Evolutionary conservation across 202 grass and related monocot genomes (phyloP), one percentile per base, ranked within the genome.

Genomic region (Setaria italica): DNA sequence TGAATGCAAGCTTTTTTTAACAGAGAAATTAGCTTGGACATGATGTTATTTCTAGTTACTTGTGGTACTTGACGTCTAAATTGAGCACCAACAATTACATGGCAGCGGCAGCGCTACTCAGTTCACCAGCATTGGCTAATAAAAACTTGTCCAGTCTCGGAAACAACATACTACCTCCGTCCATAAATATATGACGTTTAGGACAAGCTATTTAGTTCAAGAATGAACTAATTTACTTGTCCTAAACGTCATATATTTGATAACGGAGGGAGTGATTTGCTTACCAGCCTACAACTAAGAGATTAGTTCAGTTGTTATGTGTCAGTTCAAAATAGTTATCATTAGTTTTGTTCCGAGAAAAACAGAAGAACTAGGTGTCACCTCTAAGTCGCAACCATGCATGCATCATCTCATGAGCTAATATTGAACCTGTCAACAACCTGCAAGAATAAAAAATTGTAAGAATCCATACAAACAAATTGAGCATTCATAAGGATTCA

Each of bases 321-420:
- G 10, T 68, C 72, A 46, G 62, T 72, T 86, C 55, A 59, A 67
- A 74, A 72, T 17, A 11, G 62, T 69, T 79, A 35, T 58, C 20
- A 43, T 54, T 55, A 17, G 33, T 75, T 57, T 45, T 56, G 76
- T 32, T 74, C 47, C 62, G 8, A 65, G 77, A 80, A 80, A 37
- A 77, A 80, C 45, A 77, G 6, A 84, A 30, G 69, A 82, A 80
- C 9, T 37, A 72, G 69, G 34, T 80, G 81, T 74, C 87, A 99
- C 96, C 96, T 89, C 94, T 89, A 85, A 98, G 91, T 45, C 93
- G 93, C 59, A 98, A 87, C 93, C 96, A 98, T 2, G 96, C 96
- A 85, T 98, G 96, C 96, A 98, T 98, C 96, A 98, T 94, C 88
- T 98, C 96, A 88, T 98, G 96, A 80, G 93, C 96, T 80, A 98